Conservation (phyloP, 495 filamentous ascomycete species). For the Aspergillus funiculosus region DNA sequence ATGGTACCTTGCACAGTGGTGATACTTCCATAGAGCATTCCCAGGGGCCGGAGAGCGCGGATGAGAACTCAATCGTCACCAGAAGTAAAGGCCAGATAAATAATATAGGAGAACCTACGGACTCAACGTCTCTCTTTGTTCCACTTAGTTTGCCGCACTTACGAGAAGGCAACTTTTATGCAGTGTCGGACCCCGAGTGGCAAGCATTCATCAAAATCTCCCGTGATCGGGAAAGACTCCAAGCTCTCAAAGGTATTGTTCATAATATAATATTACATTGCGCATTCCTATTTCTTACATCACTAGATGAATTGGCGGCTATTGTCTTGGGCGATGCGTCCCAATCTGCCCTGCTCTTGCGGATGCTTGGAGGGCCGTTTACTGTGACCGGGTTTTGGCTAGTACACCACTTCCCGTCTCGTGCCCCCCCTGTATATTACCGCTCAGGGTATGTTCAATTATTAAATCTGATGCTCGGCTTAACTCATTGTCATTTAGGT, state of each 20-base stretch:
- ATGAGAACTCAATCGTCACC: too few species aligned
- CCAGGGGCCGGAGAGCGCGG: too few species aligned
- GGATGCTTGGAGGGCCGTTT: constrained; percentile 44
- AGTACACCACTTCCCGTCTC: constrained; percentile 52
- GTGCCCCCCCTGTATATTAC: constrained; percentile 55
- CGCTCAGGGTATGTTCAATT: constrained; percentile 49
- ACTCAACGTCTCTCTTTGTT: constrained; percentile 51
- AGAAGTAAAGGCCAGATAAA: background rate
- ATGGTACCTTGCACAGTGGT: constrained; percentile 26
- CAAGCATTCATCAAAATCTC: constrained; percentile 55
- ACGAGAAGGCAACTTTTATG: constrained; percentile 49
- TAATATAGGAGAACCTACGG: constrained; percentile 19
- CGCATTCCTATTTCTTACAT: constrained; percentile 11
- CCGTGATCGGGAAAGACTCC: constrained; percentile 42
- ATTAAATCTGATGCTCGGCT: too few species aligned
- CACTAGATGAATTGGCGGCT: constrained; percentile 46
- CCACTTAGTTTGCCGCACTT: constrained; percentile 53
- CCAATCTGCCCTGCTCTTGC: constrained; percentile 27
- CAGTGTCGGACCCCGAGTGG: constrained; percentile 65
- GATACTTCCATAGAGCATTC: too few species aligned
- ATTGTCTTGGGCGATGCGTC: constrained; percentile 36
- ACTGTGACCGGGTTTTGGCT: constrained; percentile 51
- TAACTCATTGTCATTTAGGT: constrained; percentile 26
- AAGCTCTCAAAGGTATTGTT: constrained; percentile 46
- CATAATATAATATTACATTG: constrained; percentile 2